Evolutionary conservation across 176 grass and related monocot genomes (phyloP).

Genomic region (Guadua angustifolia): DNA sequence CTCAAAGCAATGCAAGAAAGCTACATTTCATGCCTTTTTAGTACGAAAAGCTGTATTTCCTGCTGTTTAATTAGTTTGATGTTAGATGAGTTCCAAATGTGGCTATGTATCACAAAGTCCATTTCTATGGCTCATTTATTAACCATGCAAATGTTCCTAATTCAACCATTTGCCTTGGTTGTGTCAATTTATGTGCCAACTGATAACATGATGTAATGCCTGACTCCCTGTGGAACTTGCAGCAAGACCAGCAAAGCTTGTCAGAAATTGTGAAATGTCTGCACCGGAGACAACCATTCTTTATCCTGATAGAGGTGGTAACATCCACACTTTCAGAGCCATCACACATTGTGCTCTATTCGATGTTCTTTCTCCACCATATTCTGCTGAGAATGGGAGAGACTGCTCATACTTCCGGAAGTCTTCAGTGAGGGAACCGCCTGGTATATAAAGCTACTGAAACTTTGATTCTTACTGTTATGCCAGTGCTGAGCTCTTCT

Average conservation of each 20-base stretch:
- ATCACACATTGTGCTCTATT: constrained; percentile 92
- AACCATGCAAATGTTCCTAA: neutral
- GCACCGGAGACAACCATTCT: constrained; percentile 85
- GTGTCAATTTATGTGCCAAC: neutral
- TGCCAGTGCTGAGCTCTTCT: constrained; percentile 26
- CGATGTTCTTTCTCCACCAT: constrained; percentile 91
- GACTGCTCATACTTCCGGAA: constrained; percentile 91
- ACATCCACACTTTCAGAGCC: constrained; percentile 95
- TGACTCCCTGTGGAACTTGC: constrained; percentile 30
- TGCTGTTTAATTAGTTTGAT: neutral
- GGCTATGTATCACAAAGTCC: neutral
- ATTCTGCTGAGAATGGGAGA: constrained; percentile 77
- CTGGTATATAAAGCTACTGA: constrained; percentile 52
- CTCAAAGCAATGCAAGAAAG: neutral
- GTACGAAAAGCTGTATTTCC: neutral
- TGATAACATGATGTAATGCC: constrained; percentile 18
- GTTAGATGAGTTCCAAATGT: neutral
- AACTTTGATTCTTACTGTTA: constrained; percentile 4
- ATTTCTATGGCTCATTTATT: constrained; percentile 34
- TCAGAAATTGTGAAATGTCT: constrained; percentile 76
- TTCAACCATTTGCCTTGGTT: neutral
- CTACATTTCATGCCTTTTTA: constrained; percentile 11
- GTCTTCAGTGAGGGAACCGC: constrained; percentile 47
- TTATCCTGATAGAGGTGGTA: constrained; percentile 81
- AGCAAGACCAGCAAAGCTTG: constrained; percentile 75